phyloP scores from a whole-genome alignment of 108 stramenopile species.

The Cyclotella cryptica region DNA sequence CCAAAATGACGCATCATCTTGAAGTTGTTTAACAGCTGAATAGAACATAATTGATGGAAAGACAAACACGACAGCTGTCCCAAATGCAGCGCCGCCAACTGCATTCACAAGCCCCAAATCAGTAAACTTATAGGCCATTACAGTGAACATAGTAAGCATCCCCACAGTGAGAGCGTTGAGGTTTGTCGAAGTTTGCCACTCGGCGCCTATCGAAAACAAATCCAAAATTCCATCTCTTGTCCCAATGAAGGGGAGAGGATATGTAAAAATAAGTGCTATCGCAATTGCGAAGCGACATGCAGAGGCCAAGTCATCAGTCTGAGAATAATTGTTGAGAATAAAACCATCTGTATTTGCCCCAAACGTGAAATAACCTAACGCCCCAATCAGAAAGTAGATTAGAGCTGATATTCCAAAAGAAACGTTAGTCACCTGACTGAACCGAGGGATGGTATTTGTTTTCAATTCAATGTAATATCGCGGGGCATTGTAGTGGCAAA shows the following conservation, averaged over 20 bases:
- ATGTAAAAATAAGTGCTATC: slow-evolving; percentile 73
- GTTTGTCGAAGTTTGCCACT: slow-evolving; percentile 53
- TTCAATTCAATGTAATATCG: slow-evolving; percentile 86
- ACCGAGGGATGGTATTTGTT: slow-evolving; percentile 65
- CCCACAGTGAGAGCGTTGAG: slow-evolving; percentile 59
- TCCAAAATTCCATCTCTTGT: slow-evolving; percentile 76
- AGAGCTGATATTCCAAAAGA: slow-evolving; percentile 67
- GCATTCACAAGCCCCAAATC: slow-evolving; percentile 72
- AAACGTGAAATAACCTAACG: slow-evolving; percentile 82
- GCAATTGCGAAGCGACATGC: slow-evolving; percentile 78
- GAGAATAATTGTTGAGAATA: slow-evolving; percentile 88
- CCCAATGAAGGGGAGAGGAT: slow-evolving; percentile 88
- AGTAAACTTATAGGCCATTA: slow-evolving; percentile 50
- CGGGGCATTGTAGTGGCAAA: slow-evolving; percentile 85
- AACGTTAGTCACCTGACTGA: slow-evolving; percentile 59
- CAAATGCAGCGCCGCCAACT: slow-evolving; percentile 88
- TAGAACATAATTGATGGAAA: slow-evolving; percentile 89
- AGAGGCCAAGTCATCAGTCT: slow-evolving; percentile 74
- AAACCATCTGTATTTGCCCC: slow-evolving; percentile 70
- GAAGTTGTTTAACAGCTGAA: slow-evolving; percentile 4
- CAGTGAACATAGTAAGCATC: slow-evolving; percentile 53
- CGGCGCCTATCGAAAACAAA: slow-evolving; percentile 45
- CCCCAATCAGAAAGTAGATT: slow-evolving; percentile 68
- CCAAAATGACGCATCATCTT: slow-evolving; percentile 3
- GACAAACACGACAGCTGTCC: slow-evolving; percentile 77